Conservation (phyloP, 257 asterid species). For the Lycium barbarum region DNA sequence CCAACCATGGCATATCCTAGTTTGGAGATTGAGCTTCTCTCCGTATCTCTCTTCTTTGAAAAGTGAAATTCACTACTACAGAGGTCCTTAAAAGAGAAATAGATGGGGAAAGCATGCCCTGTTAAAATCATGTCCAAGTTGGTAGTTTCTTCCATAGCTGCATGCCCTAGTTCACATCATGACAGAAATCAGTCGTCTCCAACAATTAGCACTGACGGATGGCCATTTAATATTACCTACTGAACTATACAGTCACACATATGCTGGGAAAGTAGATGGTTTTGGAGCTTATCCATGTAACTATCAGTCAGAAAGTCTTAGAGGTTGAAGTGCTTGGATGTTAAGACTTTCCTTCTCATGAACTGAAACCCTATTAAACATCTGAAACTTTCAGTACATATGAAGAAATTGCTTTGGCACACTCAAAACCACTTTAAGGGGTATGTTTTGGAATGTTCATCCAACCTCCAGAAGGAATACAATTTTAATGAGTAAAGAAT, state of each 20-base stretch:
- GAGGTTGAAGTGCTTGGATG: not conserved
- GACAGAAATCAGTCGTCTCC: not conserved
- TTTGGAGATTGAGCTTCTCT: not conserved
- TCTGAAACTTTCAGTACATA: not conserved
- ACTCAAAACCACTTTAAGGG: constrained; percentile 20
- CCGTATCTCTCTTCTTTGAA: not conserved
- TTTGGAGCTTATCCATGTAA: not conserved
- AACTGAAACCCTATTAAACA: constrained; percentile 21
- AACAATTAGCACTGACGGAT: not conserved
- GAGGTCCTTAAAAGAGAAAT: constrained; percentile 10
- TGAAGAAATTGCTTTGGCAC: not conserved
- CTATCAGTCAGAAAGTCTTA: not conserved
- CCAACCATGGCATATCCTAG: not conserved
- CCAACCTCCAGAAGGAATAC: not conserved
- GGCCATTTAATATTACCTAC: not conserved
- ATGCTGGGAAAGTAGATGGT: not conserved
- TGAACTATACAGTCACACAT: not conserved
- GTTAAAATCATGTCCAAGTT: not conserved
- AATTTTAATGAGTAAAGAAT: not conserved
- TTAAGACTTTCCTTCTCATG: not conserved
- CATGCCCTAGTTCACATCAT: constrained; percentile 5
- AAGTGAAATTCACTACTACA: constrained; percentile 10
- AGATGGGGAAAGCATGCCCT: not conserved
- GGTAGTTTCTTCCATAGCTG: not conserved
- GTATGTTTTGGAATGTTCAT: constrained; percentile 1